Percentiles rank a stretch among this genome's conserved stretches.
These are phyloP conservation scores for Xylariaceae sp. DNA, from an alignment of 2,329 filamentous ascomycete species.

Conservation along the genomic window DNA sequence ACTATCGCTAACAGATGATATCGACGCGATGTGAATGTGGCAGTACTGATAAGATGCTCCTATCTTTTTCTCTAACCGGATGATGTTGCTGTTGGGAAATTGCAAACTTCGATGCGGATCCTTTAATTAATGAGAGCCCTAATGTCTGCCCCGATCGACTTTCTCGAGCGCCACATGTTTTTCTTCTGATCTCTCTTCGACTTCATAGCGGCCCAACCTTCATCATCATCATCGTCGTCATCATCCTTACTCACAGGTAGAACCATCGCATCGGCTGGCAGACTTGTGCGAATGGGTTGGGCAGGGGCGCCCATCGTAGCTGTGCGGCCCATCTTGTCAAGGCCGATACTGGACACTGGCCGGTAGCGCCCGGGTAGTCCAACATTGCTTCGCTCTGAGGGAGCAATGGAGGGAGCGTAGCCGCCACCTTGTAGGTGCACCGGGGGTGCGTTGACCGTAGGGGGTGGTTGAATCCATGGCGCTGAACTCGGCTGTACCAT, in stretches of 20 bases:
- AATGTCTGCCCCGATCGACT: conserved; percentile 45
- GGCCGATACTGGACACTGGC: conserved; percentile 67
- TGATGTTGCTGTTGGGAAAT: conserved; percentile 19
- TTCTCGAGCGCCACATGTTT: conserved; percentile 60
- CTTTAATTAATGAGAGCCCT: conserved; percentile 42
- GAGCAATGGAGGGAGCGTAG: conserved; percentile 88
- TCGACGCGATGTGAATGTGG: conserved; percentile 10
- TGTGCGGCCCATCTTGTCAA: conserved; percentile 34
- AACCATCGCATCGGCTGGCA: conserved; percentile 36
- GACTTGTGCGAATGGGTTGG: conserved; percentile 36
- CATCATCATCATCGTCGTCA: conserved; percentile 61
- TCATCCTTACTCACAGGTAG: conserved; percentile 41
- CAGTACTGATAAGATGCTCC: conserved; percentile 16
- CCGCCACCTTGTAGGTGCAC: conserved; percentile 47
- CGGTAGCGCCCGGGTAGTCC: conserved; percentile 86
- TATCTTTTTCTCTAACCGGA: conserved; percentile 22
- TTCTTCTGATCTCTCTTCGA: conserved; percentile 64
- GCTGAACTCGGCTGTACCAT: conserved; percentile 68
- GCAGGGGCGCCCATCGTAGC: conserved; percentile 41
- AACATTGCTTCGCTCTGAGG: conserved; percentile 90
- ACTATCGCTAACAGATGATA: conserved; percentile 11
- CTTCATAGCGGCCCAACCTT: conserved; percentile 66
- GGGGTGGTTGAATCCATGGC: conserved; percentile 51
- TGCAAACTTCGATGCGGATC: conserved; percentile 17
- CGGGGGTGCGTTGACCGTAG: conserved; percentile 42